A percentile compares a stretch with the other conserved stretches of the same genome.
Conservation (phyloP, 164 flowering plant species). For the Vitis labrusca region DNA sequence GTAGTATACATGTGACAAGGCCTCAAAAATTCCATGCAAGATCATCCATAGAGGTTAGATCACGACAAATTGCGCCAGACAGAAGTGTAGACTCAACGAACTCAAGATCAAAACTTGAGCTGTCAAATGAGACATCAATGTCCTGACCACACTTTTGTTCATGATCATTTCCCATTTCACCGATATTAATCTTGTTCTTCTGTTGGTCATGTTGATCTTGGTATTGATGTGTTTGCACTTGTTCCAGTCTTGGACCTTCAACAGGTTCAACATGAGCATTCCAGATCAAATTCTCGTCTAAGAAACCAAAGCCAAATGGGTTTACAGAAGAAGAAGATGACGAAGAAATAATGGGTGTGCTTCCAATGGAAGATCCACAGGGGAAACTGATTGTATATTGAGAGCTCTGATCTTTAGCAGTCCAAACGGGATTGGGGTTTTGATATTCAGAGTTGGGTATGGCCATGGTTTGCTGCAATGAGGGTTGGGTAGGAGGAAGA, state of each 20-base stretch:
- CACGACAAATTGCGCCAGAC: constrained; percentile 32
- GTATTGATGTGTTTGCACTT: constrained; percentile 3
- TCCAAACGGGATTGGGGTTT: constrained; percentile 22
- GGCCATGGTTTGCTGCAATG: constrained; percentile 12
- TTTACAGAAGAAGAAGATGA: constrained; percentile 11
- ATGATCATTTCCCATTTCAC: constrained; percentile 4
- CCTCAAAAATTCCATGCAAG: constrained; percentile 25
- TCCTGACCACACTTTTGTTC: background rate
- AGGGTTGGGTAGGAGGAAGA: background rate
- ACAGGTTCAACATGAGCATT: constrained; percentile 9
- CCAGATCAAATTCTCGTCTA: constrained; percentile 29
- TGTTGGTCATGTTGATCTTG: constrained; percentile 5
- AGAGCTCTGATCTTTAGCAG: constrained; percentile 8
- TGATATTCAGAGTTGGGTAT: constrained; percentile 15
- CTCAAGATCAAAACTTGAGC: constrained; percentile 35
- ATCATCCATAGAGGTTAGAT: constrained; percentile 23
- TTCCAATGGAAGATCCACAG: constrained; percentile 9
- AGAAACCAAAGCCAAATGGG: constrained; percentile 19
- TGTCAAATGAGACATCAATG: constrained; percentile 24
- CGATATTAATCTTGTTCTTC: constrained; percentile 6
- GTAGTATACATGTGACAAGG: no score
- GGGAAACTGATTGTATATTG: constrained; percentile 7
- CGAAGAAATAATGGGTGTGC: constrained; percentile 19
- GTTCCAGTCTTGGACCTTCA: constrained; percentile 14
- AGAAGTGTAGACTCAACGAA: constrained; percentile 41